A percentile compares a stretch with the other conserved stretches of the same genome.
Evolutionary conservation across 1,284 basidiomycete genomes (phyloP).

Genomic region (Tetrapyrgos nigripes): DNA sequence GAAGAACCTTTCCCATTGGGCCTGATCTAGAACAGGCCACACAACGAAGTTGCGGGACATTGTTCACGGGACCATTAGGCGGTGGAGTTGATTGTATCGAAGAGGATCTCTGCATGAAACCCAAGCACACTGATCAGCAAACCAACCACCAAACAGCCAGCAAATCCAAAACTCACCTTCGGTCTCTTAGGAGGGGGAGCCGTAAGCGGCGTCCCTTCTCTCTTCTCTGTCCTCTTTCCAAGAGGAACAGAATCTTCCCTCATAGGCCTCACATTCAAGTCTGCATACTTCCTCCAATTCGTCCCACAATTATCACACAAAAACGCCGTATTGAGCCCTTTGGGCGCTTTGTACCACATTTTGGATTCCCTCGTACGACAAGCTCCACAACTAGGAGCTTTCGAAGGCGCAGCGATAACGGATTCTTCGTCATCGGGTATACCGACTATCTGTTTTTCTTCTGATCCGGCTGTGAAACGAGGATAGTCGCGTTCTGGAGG

Average conservation of each 20-base stretch:
- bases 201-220: slow-evolving; percentile 78
- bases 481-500: slow-evolving; percentile 44
- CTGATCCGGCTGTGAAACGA: slow-evolving; percentile 49
- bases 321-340: slow-evolving; percentile 71
- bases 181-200: slow-evolving; percentile 68
- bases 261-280: slow-evolving; percentile 74
- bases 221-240: slow-evolving; percentile 67
- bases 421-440: slow-evolving; percentile 80
- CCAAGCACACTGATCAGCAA: slow-evolving; percentile 9
- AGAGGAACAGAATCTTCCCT: slow-evolving; percentile 65
- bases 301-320: slow-evolving; percentile 85
- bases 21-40: slow-evolving; percentile 79
- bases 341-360: slow-evolving; percentile 88
- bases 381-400: slow-evolving; percentile 73
- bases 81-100: slow-evolving; percentile 66
- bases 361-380: slow-evolving; percentile 79
- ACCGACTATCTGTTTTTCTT: slow-evolving; percentile 46
- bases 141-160: neutral
- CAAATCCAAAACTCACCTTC: slow-evolving; percentile 57
- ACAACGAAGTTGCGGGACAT: slow-evolving; percentile 72
- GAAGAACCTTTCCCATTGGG: slow-evolving; percentile 75
- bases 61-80: slow-evolving; percentile 42
- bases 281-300: slow-evolving; percentile 90
- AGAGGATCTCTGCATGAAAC: slow-evolving; percentile 52
- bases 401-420: slow-evolving; percentile 61